These are phyloP conservation scores for Amylostereum areolatum DNA, from an alignment of 1,284 basidiomycete species.

Conservation along the genomic window DNA sequence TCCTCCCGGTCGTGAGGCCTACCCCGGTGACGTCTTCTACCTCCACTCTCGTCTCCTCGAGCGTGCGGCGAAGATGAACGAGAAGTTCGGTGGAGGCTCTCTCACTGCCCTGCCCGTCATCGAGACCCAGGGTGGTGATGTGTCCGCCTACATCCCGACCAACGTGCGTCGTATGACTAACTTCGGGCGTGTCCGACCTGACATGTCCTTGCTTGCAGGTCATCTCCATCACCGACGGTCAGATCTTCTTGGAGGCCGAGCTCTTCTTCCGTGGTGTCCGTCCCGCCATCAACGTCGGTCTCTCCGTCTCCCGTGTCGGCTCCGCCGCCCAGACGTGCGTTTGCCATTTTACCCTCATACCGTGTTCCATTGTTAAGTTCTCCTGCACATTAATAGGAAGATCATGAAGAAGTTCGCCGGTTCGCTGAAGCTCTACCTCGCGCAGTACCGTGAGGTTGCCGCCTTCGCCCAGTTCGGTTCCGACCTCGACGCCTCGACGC, in stretches of 20 bases:
- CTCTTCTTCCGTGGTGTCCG: conserved; percentile 99
- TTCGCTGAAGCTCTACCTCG: conserved; percentile 99
- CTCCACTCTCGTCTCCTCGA: conserved; percentile 99
- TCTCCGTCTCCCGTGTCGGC: conserved; percentile 99
- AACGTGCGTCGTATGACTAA: conserved; percentile 41
- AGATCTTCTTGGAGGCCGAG: conserved; percentile 99
- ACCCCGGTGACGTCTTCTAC: conserved; percentile 99
- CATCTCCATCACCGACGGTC: conserved; percentile 97
- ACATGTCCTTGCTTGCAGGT: conserved; percentile 45
- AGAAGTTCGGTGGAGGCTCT: conserved; percentile 96
- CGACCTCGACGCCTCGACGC: conserved; percentile 97
- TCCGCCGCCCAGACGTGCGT: conserved; percentile 96
- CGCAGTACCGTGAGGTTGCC: conserved; percentile 99
- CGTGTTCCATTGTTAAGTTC: conserved; percentile 8
- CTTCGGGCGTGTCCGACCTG: conserved; percentile 5
- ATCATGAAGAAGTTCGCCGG: conserved; percentile 99
- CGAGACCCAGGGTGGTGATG: conserved; percentile 99
- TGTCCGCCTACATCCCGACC: conserved; percentile 93
- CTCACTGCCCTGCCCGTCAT: conserved; percentile 98
- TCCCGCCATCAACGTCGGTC: conserved; percentile 99
- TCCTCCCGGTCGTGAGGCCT: conserved; percentile 99
- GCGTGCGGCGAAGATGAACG: conserved; percentile 99
- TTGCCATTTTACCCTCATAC: neutral
- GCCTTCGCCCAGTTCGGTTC: conserved; percentile 99
- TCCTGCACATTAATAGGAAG: too few species aligned